These are phyloP conservation scores for Ulota crispa DNA, from an alignment of 225 moss, liverwort and hornwort genomes.

Conservation along the genomic window DNA sequence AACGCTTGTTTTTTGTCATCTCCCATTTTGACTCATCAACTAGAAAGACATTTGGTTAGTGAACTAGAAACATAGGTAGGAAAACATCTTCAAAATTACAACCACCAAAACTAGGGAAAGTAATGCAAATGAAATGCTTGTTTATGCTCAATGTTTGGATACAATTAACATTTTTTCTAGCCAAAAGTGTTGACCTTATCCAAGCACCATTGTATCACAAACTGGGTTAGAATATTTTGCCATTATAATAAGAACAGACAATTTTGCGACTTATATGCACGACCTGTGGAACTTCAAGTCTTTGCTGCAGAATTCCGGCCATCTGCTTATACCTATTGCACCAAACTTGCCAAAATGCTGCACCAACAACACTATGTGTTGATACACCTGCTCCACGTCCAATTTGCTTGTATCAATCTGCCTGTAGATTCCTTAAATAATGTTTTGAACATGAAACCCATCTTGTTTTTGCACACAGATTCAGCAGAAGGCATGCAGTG, in stretches of 20 bases:
- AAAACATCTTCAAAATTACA: no score
- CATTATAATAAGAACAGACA: neutral
- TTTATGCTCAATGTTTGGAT: no score
- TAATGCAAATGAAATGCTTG: no score
- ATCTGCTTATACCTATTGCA: slow-evolving; percentile 74
- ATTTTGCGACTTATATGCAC: slow-evolving; percentile 26
- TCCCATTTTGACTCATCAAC: no score
- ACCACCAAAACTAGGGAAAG: no score
- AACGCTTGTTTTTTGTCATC: no score
- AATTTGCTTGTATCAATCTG: slow-evolving; percentile 7
- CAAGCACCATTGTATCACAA: neutral
- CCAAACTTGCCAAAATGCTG: slow-evolving; percentile 61
- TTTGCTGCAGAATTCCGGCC: slow-evolving; percentile 69
- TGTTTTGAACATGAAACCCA: neutral
- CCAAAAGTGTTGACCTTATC: no score
- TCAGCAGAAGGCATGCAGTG: neutral
- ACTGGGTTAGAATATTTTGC: no score
- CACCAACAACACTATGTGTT: slow-evolving; percentile 73
- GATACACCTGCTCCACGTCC: slow-evolving; percentile 60
- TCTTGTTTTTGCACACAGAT: neutral
- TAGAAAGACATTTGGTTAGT: no score
- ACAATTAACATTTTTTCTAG: no score
- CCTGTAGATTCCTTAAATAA: neutral
- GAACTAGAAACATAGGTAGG: no score
- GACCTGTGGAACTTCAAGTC: slow-evolving; percentile 60